Base-by-base conservation (phyloP, 371 early-diverging fungal genomes). In the Cokeromyces recurvatus region DNA sequence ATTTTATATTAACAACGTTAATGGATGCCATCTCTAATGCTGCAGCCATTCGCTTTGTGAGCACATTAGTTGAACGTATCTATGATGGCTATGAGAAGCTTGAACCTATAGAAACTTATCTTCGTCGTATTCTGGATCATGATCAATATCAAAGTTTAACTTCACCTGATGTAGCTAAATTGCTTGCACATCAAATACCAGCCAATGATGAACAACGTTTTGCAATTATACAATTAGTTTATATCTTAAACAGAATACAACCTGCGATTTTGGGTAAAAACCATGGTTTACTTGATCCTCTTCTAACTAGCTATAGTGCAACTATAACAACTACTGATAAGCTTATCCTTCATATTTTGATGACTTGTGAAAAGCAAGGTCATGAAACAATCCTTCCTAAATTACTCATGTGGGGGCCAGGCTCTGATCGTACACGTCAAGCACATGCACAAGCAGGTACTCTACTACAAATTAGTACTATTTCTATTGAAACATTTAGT, bases 231-330 rank as follows among this genome's bases (percentile, higher is more conserved):
- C 43, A 64, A 25, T 41, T 84, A 32, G 43, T 84, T 5, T 53
- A 73, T 46, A 57, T 59, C 25, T 52, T 84, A n/a, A 67, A 74
- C 23, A 54, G 24, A 16, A 67, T 78, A 15, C 71, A 72, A 32
- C 81, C 82, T 5, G 38, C 39, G 36, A 59, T 51, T 42, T 54
- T 66, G 37, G 71, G 65, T 42, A 68, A 48, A 3, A 46, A 71
- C 15, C 66, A 74, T 16, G 73, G 77, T 32, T 71, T 78, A 32
- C 38, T 81, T 9, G 73, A 75, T 41, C 57, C 61, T 21, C 64
- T 84, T 14, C 53, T 84, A 19, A 64, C 77, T 3, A 71, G 75
- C 25, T 84, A 84, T 44, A 67, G 75, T 17, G 84, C 82, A 0
- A 78, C 84, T 1, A 79, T 77, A 5, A 48, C 62, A 9, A 10